Percentiles rank a stretch among this genome's conserved stretches.
Evolutionary conservation across 768 basidiomycete genomes (phyloP).

Genomic region (Tulasnella sp.): DNA sequence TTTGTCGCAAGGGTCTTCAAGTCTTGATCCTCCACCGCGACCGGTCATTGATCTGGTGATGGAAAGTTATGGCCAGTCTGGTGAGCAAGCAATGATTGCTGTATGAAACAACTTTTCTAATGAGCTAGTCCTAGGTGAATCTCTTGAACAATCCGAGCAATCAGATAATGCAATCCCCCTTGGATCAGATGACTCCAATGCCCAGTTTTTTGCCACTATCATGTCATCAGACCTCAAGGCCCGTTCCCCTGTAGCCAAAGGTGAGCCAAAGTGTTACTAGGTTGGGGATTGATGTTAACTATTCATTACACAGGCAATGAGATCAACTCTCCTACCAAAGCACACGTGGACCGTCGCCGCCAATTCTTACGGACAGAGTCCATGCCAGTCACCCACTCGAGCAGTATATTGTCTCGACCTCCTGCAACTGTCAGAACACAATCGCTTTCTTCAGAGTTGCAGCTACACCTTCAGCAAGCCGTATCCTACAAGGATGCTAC

Average conservation of each 20-base stretch:
- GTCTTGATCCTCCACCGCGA: too few relatives aligned
- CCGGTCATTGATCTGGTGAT: too few relatives aligned
- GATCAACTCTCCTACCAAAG: background rate
- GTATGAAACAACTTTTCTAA: too few relatives aligned
- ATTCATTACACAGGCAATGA: too few relatives aligned
- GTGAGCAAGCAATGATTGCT: too few relatives aligned
- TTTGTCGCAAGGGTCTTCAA: too few relatives aligned
- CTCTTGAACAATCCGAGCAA: too few relatives aligned
- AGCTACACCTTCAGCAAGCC: background rate
- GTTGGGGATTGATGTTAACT: too few relatives aligned
- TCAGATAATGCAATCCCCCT: background rate
- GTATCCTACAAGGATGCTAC: too few relatives aligned
- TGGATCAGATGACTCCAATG: background rate
- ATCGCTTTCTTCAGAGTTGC: background rate
- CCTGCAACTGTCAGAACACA: background rate
- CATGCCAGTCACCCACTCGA: background rate
- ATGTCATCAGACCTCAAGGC: constrained; percentile 1
- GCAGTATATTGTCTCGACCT: background rate
- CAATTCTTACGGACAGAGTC: constrained; percentile 3
- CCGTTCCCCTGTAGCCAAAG: background rate
- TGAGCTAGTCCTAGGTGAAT: too few relatives aligned
- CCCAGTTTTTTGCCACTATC: background rate
- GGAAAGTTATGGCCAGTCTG: too few relatives aligned
- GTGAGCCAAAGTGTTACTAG: background rate
- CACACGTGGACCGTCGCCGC: background rate